Percentiles rank a stretch among this genome's conserved stretches.
phyloP scores from a whole-genome alignment of 2,329 filamentous ascomycete species.

The Fusarium concolor region DNA sequence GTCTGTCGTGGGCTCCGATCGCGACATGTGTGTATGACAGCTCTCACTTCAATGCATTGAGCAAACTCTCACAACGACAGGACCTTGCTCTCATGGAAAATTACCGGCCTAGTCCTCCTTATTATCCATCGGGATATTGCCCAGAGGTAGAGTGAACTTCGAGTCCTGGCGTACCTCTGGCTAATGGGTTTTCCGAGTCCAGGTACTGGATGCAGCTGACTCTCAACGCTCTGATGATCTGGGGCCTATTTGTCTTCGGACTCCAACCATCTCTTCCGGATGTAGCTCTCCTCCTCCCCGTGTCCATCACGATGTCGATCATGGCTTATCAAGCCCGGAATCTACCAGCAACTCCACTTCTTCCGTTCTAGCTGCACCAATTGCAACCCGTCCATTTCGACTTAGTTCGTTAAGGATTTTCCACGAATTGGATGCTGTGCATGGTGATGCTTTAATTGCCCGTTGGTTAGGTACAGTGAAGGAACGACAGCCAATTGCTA shows the following conservation, averaged over 20 bases:
- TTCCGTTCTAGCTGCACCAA: background rate
- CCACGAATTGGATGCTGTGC: too few species aligned
- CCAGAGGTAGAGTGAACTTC: background rate
- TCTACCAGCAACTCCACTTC: background rate
- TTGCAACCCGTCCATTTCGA: too few species aligned
- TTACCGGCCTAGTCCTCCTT: background rate
- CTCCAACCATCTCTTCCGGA: background rate
- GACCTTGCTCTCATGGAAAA: background rate
- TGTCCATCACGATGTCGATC: background rate
- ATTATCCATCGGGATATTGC: background rate
- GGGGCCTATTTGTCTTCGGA: background rate
- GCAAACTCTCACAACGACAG: background rate
- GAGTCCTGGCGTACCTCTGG: background rate
- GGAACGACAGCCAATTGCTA: too few species aligned
- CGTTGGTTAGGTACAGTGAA: too few species aligned
- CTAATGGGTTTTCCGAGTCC: background rate
- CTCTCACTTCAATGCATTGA: background rate
- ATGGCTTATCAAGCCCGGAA: background rate
- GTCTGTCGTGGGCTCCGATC: background rate
- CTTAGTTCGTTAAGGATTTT: too few species aligned
- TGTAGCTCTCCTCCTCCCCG: background rate
- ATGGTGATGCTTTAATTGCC: too few species aligned
- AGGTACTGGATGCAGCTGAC: background rate
- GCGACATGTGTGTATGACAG: background rate
- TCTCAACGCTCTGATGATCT: background rate